These are phyloP conservation scores for Funneliformis caledonium DNA, from an alignment of 371 early-diverging fungal genomes.

Conservation along the genomic window DNA sequence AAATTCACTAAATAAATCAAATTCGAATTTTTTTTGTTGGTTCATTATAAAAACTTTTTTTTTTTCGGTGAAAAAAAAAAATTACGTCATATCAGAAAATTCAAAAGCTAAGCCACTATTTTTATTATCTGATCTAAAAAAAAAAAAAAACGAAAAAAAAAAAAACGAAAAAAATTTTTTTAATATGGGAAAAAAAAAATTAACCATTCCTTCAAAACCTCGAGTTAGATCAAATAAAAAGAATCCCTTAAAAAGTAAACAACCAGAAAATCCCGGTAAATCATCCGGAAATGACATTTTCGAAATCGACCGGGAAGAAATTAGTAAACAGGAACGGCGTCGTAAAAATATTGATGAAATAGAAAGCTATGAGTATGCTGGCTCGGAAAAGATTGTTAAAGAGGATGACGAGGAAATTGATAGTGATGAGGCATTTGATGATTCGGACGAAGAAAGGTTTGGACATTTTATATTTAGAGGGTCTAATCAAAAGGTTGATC, in stretches of 20 bases:
- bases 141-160: too few relatives aligned
- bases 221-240: neutral
- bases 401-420: conserved; percentile 80
- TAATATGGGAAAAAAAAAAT: neutral
- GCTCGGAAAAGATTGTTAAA: conserved; percentile 61
- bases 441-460: conserved; percentile 90
- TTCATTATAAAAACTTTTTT: too few relatives aligned
- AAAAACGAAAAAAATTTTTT: too few relatives aligned
- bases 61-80: too few relatives aligned
- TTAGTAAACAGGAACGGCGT: neutral
- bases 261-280: neutral
- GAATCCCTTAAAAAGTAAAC: neutral
- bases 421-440: conserved; percentile 69
- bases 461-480: neutral
- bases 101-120: too few relatives aligned
- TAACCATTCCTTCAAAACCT: neutral
- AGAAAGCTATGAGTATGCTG: conserved; percentile 56
- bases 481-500: conserved; percentile 59
- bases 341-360: conserved; percentile 53
- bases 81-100: too few relatives aligned
- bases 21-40: too few relatives aligned
- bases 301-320: neutral
- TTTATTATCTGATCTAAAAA: too few relatives aligned
- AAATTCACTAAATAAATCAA: too few relatives aligned
- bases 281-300: neutral